Conservation (phyloP, 106 monocot species). For the Dioscorea alata region DNA sequence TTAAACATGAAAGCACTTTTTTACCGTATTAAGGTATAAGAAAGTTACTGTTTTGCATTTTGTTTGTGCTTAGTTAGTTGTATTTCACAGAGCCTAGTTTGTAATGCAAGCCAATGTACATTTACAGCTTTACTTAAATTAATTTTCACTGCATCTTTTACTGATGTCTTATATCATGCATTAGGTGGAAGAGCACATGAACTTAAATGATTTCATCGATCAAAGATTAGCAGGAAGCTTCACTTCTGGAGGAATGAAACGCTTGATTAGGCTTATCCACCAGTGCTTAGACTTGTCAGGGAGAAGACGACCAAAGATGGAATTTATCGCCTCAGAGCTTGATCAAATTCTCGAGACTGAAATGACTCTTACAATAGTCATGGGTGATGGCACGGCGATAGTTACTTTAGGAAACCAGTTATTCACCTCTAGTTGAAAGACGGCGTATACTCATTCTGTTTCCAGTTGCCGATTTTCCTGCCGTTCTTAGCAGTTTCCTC, state of each 20-base stretch:
- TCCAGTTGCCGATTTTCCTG: no score
- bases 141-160: no score
- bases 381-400: conserved; percentile 59
- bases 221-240: conserved; percentile 34
- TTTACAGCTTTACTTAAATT: no score
- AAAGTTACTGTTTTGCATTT: no score
- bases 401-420: conserved; percentile 64
- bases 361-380: conserved; percentile 59
- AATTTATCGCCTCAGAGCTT: conserved; percentile 30
- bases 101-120: no score
- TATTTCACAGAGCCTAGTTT: no score
- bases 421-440: conserved; percentile 25
- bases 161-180: no score
- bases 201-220: conserved; percentile 35
- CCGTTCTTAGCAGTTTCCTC: no score
- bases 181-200: conserved; percentile 30
- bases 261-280: conserved; percentile 27
- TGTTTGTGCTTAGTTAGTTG: no score
- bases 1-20: no score
- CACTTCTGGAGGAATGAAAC: conserved; percentile 62
- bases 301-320: conserved; percentile 41
- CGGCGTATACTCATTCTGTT: not conserved
- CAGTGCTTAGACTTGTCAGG: conserved; percentile 34
- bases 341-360: conserved; percentile 67
- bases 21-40: no score